Conservation (phyloP, 148 eudicot genomes). For the Rhododendron kiyosumense region DNA sequence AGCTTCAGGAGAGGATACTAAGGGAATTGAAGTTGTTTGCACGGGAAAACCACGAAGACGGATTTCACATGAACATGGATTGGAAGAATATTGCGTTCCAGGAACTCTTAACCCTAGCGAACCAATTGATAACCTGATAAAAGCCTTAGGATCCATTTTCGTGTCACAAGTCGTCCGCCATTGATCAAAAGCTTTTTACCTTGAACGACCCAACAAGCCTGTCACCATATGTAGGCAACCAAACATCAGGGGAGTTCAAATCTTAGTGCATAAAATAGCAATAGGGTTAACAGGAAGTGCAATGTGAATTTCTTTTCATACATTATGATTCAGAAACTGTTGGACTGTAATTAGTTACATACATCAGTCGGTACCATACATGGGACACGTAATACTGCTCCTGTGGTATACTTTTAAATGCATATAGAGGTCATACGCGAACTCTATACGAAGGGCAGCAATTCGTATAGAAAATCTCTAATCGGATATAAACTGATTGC, state of each 20-base stretch:
- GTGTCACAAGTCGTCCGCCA: slow-evolving; percentile 32
- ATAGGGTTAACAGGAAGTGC: neutral
- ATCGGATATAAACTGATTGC: neutral
- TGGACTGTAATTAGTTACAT: neutral
- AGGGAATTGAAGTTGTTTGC: slow-evolving; percentile 39
- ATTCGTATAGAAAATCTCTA: neutral
- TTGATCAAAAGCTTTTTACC: slow-evolving; percentile 15
- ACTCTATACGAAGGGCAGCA: neutral
- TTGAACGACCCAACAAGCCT: slow-evolving; percentile 7
- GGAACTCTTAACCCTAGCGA: slow-evolving; percentile 43
- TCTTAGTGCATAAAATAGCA: neutral
- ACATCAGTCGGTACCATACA: neutral
- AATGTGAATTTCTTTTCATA: neutral
- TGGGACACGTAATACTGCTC: neutral
- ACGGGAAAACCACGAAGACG: slow-evolving; percentile 60
- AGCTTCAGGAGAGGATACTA: slow-evolving; percentile 40
- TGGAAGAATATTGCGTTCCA: slow-evolving; percentile 20
- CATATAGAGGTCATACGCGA: neutral
- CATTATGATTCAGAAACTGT: neutral
- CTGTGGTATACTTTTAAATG: neutral
- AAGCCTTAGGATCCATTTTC: slow-evolving; percentile 59
- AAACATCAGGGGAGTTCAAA: neutral
- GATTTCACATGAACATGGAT: slow-evolving; percentile 46
- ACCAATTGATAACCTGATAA: slow-evolving; percentile 48
- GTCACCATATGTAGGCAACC: slow-evolving; percentile 1